Conservation (phyloP, 176 grass and related monocot species). For the Raddia distichophylla region DNA sequence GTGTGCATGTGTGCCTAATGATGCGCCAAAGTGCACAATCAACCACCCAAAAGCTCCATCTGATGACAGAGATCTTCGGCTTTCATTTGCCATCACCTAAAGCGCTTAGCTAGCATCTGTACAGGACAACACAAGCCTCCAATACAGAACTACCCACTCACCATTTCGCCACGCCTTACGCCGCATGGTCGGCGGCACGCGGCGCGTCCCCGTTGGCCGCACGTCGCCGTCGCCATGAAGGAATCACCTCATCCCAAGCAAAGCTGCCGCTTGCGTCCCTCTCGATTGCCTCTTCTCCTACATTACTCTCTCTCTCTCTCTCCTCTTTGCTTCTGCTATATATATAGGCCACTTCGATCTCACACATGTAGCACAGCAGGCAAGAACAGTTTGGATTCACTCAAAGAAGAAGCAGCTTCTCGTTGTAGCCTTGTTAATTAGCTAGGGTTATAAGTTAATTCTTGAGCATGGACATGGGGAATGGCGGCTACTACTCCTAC, state of each 20-base stretch:
- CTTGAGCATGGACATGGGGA: conserved; percentile 36
- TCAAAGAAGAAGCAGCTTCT: background rate
- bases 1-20: background rate
- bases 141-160: background rate
- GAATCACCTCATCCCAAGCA: conserved; percentile 53
- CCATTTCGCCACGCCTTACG: background rate
- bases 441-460: background rate
- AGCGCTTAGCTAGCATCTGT: background rate
- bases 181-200: conserved; percentile 32
- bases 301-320: background rate
- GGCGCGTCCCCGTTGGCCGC: background rate
- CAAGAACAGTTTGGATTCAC: background rate
- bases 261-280: conserved; percentile 34
- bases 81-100: conserved; percentile 8
- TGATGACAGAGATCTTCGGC: conserved; percentile 5
- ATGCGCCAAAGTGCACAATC: conserved; percentile 39
- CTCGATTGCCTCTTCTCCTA: conserved; percentile 21
- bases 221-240: conserved; percentile 18
- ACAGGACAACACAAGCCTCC: conserved; percentile 1
- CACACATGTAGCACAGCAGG: background rate
- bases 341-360: conserved; percentile 26
- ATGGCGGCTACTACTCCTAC: conserved; percentile 43
- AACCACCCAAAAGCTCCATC: conserved; percentile 7
- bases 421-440: background rate
- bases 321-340: background rate